A percentile compares a stretch with the other conserved stretches of the same genome.
These are phyloP conservation scores for Aspergillus costaricaensis DNA, from an alignment of 2,329 filamentous ascomycete genomes.

Conservation along the genomic window DNA sequence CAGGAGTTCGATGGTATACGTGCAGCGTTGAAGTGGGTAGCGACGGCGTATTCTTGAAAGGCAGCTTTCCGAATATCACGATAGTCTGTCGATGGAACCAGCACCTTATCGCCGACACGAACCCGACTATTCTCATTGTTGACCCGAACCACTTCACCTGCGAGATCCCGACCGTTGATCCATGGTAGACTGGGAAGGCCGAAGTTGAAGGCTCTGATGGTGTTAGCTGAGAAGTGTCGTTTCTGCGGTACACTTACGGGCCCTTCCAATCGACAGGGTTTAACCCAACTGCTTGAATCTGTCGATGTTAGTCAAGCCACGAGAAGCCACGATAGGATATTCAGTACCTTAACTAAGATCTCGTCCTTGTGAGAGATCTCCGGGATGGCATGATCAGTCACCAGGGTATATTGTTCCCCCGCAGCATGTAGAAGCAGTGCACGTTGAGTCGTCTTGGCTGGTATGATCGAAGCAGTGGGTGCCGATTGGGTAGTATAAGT, in stretches of 20 bases:
- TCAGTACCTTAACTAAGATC: constrained; percentile 59
- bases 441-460: constrained; percentile 39
- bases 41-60: constrained; percentile 69
- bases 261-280: constrained; percentile 79
- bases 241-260: constrained; percentile 54
- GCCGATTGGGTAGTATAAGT: not conserved
- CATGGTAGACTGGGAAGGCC: constrained; percentile 68
- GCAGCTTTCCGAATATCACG: constrained; percentile 70
- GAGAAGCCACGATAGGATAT: not conserved
- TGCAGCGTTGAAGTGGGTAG: constrained; percentile 65
- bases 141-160: constrained; percentile 61
- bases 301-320: not conserved
- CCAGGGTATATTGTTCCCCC: constrained; percentile 53
- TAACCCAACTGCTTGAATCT: constrained; percentile 64
- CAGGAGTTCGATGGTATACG: constrained; percentile 59
- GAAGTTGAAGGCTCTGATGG: constrained; percentile 66
- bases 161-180: constrained; percentile 69
- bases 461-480: not conserved
- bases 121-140: constrained; percentile 51
- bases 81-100: constrained; percentile 74
- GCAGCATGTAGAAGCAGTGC: constrained; percentile 55
- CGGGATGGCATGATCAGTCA: constrained; percentile 51
- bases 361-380: constrained; percentile 51
- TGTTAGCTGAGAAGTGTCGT: not conserved
- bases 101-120: constrained; percentile 57